Percentiles rank a stretch among this genome's conserved stretches.
Conservation (phyloP, 2,329 filamentous ascomycete species). For the Orbilia oligospora region DNA sequence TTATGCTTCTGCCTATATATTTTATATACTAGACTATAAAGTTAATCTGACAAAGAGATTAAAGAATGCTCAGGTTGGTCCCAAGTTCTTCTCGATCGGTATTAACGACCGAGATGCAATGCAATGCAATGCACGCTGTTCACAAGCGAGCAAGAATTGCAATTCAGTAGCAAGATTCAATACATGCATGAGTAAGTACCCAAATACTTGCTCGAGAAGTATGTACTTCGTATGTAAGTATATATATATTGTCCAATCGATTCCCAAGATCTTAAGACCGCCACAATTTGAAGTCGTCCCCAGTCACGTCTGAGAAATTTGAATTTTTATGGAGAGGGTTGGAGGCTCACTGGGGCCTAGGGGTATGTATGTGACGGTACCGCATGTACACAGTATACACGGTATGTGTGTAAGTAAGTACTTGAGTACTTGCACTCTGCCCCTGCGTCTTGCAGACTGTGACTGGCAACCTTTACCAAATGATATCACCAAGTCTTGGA, state of each 20-base stretch:
- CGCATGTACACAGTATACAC: background rate
- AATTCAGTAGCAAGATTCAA: no score
- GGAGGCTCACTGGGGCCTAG: constrained; percentile 26
- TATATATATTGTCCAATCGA: background rate
- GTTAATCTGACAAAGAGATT: constrained; percentile 6
- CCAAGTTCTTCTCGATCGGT: constrained; percentile 22
- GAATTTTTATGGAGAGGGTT: background rate
- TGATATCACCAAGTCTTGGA: constrained; percentile 35
- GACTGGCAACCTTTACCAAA: constrained; percentile 15
- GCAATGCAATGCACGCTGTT: constrained; percentile 54
- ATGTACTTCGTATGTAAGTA: no score
- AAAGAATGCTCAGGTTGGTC: background rate
- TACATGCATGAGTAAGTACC: no score
- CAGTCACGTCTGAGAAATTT: constrained; percentile 2
- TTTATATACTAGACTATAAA: no score
- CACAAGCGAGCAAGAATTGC: constrained; percentile 33
- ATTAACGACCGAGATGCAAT: constrained; percentile 36
- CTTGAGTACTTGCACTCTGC: background rate
- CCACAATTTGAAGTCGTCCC: background rate
- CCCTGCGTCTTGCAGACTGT: constrained; percentile 47
- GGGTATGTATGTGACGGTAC: constrained; percentile 1
- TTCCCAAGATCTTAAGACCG: background rate
- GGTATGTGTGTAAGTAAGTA: no score
- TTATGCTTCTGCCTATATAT: constrained; percentile 9
- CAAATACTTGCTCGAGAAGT: no score